Conservation (phyloP, 2,329 filamentous ascomycete genomes). For the Exophiala sp. region DNA sequence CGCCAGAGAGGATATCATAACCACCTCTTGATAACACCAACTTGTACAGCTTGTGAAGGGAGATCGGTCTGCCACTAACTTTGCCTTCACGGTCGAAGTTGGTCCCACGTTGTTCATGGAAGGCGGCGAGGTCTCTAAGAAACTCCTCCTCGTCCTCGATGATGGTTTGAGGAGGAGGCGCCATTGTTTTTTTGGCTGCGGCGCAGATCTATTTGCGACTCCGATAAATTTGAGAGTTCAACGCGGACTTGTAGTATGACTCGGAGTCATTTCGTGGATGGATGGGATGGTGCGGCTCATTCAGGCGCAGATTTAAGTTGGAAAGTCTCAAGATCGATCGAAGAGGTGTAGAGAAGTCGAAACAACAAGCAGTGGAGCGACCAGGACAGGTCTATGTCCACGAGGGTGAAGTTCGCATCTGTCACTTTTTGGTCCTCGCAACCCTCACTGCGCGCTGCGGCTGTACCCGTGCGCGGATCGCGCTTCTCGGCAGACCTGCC, state of each 20-base stretch:
- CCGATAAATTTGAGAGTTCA: conserved; percentile 1
- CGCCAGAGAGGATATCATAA: conserved; percentile 78
- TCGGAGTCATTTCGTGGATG: background rate
- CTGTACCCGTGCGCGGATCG: too few species aligned
- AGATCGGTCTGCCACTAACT: conserved; percentile 71
- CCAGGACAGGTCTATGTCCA: too few species aligned
- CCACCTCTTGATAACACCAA: conserved; percentile 73
- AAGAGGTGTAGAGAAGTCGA: too few species aligned
- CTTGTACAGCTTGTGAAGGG: conserved; percentile 75
- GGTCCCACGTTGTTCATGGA: conserved; percentile 74
- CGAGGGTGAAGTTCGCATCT: too few species aligned
- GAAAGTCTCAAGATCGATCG: too few species aligned
- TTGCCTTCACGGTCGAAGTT: conserved; percentile 76
- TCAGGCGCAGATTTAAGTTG: too few species aligned
- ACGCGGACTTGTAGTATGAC: background rate
- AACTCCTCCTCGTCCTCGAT: conserved; percentile 70
- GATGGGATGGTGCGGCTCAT: too few species aligned
- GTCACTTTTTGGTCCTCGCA: too few species aligned
- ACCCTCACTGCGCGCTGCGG: too few species aligned
- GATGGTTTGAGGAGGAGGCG: conserved; percentile 17
- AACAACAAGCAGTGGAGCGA: too few species aligned
- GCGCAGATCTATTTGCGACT: background rate
- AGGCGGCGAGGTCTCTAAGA: conserved; percentile 67
- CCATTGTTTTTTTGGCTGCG: conserved; percentile 7
- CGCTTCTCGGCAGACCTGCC: too few species aligned